Base-by-base conservation (phyloP, 495 filamentous ascomycete species). In the Aeminium ludgeri region DNA sequence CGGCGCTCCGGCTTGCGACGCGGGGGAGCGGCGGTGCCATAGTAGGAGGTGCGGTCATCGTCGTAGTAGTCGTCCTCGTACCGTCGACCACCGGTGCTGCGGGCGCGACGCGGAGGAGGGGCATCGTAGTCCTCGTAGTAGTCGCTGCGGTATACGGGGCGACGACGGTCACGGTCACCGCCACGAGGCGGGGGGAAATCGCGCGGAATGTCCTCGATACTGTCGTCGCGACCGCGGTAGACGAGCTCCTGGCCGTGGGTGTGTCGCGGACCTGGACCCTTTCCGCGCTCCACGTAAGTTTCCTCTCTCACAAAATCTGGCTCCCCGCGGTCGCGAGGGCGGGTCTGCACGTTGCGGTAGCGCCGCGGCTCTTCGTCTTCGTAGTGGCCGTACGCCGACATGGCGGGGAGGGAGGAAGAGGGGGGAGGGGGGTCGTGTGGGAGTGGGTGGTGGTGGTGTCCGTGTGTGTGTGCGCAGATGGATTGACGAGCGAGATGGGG, bases 171-270 rank as follows among this genome's bases (percentile, higher is more conserved):
- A 10, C 43, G 43, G 17, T 34, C 35, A 34, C 47, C 42, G 19
- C 47, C 55, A 29, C 54, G 52, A n/a, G 60, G 58, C 2, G 60
- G 60, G 27, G 60, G 60, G 48, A 63, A 63, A 41, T 62, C 58
- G 40, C 60, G 54, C 15, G 55, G 50, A 34, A 64, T 62, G 42
- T 64, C 60, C 38, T 64, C 60, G 43, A 62, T 50, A 44, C 57
- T 60, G 50, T 64, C 60, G 12, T 64, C 60, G 40, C 53, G 59
- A 5, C 50, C 50, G 18, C 60, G 59, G 43, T 52, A 62, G 41
- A 59, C 60, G 2, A 64, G 51, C 38, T 64, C 60, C 18, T 50
- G 53, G 33, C 7, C 6, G 33, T 15, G 8, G n/a, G 8, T 7
- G n/a, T 7, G 28, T 16, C 47, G 42, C 6, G 56, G 55, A 12